Conservation (phyloP, 768 basidiomycete species). For the Suillus paluster region DNA sequence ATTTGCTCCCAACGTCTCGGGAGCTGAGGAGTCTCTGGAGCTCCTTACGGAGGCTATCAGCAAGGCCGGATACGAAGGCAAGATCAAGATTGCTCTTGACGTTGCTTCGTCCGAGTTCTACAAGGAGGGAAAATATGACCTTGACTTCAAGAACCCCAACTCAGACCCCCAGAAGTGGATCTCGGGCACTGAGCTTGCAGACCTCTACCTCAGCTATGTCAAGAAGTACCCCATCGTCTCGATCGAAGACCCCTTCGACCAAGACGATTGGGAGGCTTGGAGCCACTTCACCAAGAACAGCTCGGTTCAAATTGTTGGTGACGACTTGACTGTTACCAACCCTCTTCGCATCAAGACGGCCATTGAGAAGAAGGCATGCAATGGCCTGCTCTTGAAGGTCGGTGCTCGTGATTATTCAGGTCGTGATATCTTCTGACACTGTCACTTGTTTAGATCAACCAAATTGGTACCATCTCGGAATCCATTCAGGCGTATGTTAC, state of each 20-base stretch:
- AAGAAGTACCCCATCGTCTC: conserved; percentile 96
- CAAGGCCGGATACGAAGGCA: conserved; percentile 97
- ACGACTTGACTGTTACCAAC: conserved; percentile 98
- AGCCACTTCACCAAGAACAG: conserved; percentile 81
- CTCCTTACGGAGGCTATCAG: conserved; percentile 95
- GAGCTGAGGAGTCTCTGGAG: conserved; percentile 97
- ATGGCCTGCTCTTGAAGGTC: conserved; percentile 94
- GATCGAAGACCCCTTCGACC: conserved; percentile 98
- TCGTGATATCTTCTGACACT: conserved; percentile 6
- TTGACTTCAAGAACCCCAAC: conserved; percentile 99
- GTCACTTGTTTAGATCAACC: conserved; percentile 70
- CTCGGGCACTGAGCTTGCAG: conserved; percentile 88
- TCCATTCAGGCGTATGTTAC: conserved; percentile 93
- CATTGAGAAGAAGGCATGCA: conserved; percentile 99
- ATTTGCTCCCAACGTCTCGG: conserved; percentile 97
- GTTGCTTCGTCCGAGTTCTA: conserved; percentile 99
- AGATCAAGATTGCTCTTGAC: conserved; percentile 98
- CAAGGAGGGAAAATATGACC: conserved; percentile 99
- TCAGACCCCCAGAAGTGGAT: conserved; percentile 98
- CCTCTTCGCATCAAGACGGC: conserved; percentile 96
- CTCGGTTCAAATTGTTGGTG: conserved; percentile 90
- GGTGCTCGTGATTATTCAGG: conserved; percentile 3
- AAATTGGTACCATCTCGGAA: conserved; percentile 98
- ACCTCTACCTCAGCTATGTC: conserved; percentile 84
- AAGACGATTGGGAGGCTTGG: conserved; percentile 99